phyloP scores from a whole-genome alignment of 306 rosid genomes.

The Casuarina equisetifolia region DNA sequence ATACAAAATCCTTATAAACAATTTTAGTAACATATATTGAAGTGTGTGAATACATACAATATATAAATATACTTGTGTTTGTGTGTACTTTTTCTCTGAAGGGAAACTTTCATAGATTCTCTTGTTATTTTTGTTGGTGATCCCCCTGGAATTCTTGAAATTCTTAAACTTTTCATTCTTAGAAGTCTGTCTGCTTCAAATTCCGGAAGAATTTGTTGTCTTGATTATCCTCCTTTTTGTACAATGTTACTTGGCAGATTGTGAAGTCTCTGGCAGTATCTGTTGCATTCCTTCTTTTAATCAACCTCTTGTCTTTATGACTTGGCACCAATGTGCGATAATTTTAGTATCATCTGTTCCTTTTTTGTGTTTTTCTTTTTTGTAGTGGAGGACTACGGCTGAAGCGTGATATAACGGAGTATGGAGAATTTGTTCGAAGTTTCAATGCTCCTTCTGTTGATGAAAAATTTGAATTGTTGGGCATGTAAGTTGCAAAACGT shows the following conservation, averaged over 20 bases:
- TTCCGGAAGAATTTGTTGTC: background rate
- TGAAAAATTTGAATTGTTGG: conserved; percentile 91
- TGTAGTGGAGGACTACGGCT: conserved; percentile 90
- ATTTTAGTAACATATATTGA: background rate
- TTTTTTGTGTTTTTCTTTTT: conserved; percentile 25
- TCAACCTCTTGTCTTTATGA: background rate
- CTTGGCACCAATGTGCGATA: background rate
- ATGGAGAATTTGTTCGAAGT: conserved; percentile 95
- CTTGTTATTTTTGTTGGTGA: background rate
- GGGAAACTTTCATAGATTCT: background rate
- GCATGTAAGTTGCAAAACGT: conserved; percentile 71
- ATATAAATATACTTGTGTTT: no score
- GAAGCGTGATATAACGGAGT: conserved; percentile 99
- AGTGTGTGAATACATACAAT: no score
- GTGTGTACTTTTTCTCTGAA: background rate
- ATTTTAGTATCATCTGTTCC: conserved; percentile 11
- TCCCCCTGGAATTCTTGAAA: background rate
- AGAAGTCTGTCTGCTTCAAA: background rate
- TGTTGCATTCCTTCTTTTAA: background rate
- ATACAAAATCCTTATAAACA: background rate
- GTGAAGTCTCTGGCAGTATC: conserved; percentile 8
- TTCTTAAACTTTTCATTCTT: background rate
- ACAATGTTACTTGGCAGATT: background rate
- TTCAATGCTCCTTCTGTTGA: conserved; percentile 89
- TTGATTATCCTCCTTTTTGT: background rate